A percentile compares a stretch with the other conserved stretches of the same genome.
These are phyloP conservation scores for Cladophialophora chaetospira DNA, from an alignment of 2,329 filamentous ascomycete genomes.

Conservation along the genomic window DNA sequence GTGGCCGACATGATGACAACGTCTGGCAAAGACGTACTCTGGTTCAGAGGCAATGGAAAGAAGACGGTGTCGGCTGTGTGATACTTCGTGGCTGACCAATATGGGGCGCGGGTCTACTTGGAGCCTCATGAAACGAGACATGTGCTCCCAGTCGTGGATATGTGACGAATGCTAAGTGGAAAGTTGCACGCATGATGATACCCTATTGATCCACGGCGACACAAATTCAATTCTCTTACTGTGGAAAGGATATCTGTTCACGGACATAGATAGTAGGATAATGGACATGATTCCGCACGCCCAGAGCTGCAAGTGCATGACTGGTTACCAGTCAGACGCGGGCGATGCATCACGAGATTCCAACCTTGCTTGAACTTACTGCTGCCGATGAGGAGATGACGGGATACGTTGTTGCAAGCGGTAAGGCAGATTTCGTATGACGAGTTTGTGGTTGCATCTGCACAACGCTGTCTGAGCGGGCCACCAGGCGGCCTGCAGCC, in stretches of 20 bases:
- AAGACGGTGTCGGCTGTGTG: constrained; percentile 11
- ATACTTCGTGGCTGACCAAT: neutral
- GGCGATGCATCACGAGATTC: constrained; percentile 14
- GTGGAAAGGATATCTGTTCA: no score
- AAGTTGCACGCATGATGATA: neutral
- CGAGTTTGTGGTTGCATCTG: neutral
- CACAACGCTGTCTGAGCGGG: neutral
- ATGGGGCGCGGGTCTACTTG: neutral
- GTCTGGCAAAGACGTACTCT: constrained; percentile 27
- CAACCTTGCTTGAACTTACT: neutral
- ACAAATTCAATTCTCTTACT: no score
- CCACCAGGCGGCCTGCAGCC: no score
- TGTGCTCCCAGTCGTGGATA: neutral
- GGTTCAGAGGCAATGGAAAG: constrained; percentile 33
- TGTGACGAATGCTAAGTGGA: neutral
- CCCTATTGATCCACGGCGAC: no score
- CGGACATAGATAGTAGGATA: no score
- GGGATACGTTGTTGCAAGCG: neutral
- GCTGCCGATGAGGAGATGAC: neutral
- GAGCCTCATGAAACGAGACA: neutral
- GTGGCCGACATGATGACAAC: constrained; percentile 19
- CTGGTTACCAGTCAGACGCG: constrained; percentile 10
- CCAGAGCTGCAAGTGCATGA: neutral
- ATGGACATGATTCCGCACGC: neutral
- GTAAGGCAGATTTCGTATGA: neutral